These are phyloP conservation scores for Candida orba DNA, from an alignment of 805 yeast genomes.

Conservation along the genomic window DNA sequence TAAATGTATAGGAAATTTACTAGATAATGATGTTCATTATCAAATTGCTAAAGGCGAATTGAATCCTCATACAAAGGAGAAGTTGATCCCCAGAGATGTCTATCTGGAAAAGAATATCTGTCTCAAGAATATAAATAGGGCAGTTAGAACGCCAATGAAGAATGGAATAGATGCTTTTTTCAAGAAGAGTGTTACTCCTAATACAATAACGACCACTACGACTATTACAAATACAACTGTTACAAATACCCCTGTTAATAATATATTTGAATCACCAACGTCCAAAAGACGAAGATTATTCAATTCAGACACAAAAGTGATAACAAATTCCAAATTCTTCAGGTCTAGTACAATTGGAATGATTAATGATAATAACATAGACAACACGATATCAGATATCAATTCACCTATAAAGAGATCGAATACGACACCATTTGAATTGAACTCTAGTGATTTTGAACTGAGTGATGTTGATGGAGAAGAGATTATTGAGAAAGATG, in stretches of 20 bases:
- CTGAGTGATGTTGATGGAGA: conserved; percentile 22
- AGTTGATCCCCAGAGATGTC: conserved; percentile 17
- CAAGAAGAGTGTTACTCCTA: background rate
- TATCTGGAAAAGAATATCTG: background rate
- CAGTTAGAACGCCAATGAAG: background rate
- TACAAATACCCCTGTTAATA: too few species aligned
- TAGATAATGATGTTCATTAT: conserved; percentile 40
- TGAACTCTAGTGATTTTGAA: conserved; percentile 22
- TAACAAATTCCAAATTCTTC: conserved; percentile 15
- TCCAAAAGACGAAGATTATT: conserved; percentile 17
- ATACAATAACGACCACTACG: background rate
- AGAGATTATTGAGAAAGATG: background rate
- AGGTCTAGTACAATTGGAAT: conserved; percentile 4
- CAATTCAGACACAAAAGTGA: conserved; percentile 5
- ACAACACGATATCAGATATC: too few species aligned
- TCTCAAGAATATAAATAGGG: background rate
- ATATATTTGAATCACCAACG: conserved; percentile 12
- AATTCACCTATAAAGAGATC: too few species aligned
- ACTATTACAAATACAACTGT: background rate
- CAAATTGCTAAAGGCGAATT: conserved; percentile 57
- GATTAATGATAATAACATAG: background rate
- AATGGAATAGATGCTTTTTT: too few species aligned
- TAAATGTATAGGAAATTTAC: conserved; percentile 33
- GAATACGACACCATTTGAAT: background rate
- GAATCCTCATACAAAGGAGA: conserved; percentile 44